A percentile compares a stretch with the other conserved stretches of the same genome.
These are phyloP conservation scores for Xylaria cubensis DNA, from an alignment of 495 filamentous ascomycete species.

Conservation along the genomic window DNA sequence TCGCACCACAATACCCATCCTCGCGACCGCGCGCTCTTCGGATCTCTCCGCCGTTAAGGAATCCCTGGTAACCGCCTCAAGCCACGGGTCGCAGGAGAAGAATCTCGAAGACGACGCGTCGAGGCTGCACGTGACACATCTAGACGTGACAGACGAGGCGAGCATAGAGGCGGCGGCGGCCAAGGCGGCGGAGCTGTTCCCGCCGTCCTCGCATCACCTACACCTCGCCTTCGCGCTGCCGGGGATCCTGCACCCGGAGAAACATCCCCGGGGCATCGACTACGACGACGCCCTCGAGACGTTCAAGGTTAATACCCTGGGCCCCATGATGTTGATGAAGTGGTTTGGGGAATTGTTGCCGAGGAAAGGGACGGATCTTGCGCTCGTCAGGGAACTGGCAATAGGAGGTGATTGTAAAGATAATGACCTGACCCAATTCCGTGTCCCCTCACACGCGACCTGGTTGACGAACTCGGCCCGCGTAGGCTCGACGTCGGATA, in stretches of 20 bases:
- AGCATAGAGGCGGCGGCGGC: conserved; percentile 53
- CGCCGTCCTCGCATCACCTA: conserved; percentile 58
- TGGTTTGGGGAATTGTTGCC: conserved; percentile 74
- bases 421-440: background rate
- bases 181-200: conserved; percentile 52
- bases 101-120: conserved; percentile 22
- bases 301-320: conserved; percentile 73
- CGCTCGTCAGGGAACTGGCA: conserved; percentile 32
- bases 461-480: conserved; percentile 77
- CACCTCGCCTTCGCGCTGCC: conserved; percentile 75
- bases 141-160: conserved; percentile 55
- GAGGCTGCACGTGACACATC: conserved; percentile 37
- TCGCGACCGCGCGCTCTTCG: conserved; percentile 69
- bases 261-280: conserved; percentile 68
- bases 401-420: background rate
- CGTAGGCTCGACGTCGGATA: conserved; percentile 76
- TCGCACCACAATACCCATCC: conserved; percentile 69
- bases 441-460: conserved; percentile 54
- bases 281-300: conserved; percentile 62
- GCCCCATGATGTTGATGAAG: conserved; percentile 77
- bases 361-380: conserved; percentile 44
- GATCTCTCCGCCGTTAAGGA: conserved; percentile 59
- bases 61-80: conserved; percentile 59
- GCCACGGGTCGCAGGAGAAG: background rate
- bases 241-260: conserved; percentile 78